Percentiles rank a stretch among this genome's conserved stretches.
Conservation (phyloP, 2,329 filamentous ascomycete genomes). For the Magnaporthales sp. region DNA sequence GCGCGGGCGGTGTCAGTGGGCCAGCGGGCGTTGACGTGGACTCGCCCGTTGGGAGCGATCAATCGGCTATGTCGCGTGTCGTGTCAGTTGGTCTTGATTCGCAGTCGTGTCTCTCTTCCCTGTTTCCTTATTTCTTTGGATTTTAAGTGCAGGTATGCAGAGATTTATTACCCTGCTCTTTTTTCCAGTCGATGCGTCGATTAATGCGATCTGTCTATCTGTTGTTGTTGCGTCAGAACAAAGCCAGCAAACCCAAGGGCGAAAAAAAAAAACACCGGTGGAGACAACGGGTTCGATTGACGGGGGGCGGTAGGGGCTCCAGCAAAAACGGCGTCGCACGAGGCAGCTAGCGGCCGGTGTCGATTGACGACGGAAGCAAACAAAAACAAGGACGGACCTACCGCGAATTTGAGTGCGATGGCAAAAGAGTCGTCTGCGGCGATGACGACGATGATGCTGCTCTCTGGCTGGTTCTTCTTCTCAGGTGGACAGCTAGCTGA, state of each 20-base stretch:
- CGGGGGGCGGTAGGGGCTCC: background rate
- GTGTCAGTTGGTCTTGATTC: background rate
- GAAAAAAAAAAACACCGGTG: background rate
- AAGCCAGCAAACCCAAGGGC: background rate
- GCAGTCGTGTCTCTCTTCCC: background rate
- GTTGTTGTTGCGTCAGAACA: background rate
- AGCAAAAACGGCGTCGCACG: slow-evolving; percentile 1
- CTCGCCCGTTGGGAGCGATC: background rate
- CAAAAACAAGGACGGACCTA: background rate
- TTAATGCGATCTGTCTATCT: background rate
- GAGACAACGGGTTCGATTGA: slow-evolving; percentile 1
- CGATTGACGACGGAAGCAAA: background rate
- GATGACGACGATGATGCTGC: background rate
- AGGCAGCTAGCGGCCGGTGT: background rate
- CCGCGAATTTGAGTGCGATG: background rate
- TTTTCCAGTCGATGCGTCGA: background rate
- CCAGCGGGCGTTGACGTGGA: background rate
- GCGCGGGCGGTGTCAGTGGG: background rate
- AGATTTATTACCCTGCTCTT: background rate
- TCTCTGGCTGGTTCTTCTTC: background rate
- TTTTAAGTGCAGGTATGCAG: background rate
- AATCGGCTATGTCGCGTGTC: background rate
- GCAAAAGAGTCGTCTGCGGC: background rate
- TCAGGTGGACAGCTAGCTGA: background rate
- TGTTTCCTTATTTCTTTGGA: background rate